Evolutionary conservation across 108 stramenopile species (phyloP).

Genomic region (Fistulifera pelliculosa): DNA sequence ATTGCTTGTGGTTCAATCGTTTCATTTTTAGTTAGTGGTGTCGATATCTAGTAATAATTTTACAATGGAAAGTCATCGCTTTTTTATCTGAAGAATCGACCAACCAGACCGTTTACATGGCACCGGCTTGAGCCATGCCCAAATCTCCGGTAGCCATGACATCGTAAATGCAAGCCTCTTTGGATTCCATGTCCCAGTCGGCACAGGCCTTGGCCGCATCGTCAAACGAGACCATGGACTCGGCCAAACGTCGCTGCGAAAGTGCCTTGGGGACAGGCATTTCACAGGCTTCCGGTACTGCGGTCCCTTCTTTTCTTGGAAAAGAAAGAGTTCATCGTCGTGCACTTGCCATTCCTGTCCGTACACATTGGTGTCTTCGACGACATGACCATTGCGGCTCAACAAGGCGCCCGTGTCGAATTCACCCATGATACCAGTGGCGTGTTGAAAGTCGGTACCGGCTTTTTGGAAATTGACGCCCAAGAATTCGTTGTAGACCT

Average conservation of each 20-base stretch:
- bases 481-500: slow-evolving; percentile 14
- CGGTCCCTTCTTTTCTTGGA: slow-evolving; percentile 4
- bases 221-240: background rate
- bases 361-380: slow-evolving; percentile 5
- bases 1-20: no score
- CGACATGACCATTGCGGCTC: slow-evolving; percentile 19
- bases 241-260: background rate
- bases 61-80: no score
- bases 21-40: no score
- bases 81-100: no score
- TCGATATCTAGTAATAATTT: no score
- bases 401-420: slow-evolving; percentile 8
- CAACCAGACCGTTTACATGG: no score
- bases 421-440: slow-evolving; percentile 16
- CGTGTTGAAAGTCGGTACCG: slow-evolving; percentile 5
- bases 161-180: slow-evolving; percentile 13
- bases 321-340: slow-evolving; percentile 10
- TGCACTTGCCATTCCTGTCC: slow-evolving; percentile 16
- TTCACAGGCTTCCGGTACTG: slow-evolving; percentile 8
- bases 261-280: background rate
- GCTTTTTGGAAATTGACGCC: slow-evolving; percentile 3
- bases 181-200: background rate
- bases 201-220: slow-evolving; percentile 6
- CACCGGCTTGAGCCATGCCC: background rate
- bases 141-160: slow-evolving; percentile 15